Percentiles rank a stretch among this genome's conserved stretches.
These are phyloP conservation scores for Veloboletus limbatus DNA, from an alignment of 1,284 basidiomycete species.

Conservation along the genomic window DNA sequence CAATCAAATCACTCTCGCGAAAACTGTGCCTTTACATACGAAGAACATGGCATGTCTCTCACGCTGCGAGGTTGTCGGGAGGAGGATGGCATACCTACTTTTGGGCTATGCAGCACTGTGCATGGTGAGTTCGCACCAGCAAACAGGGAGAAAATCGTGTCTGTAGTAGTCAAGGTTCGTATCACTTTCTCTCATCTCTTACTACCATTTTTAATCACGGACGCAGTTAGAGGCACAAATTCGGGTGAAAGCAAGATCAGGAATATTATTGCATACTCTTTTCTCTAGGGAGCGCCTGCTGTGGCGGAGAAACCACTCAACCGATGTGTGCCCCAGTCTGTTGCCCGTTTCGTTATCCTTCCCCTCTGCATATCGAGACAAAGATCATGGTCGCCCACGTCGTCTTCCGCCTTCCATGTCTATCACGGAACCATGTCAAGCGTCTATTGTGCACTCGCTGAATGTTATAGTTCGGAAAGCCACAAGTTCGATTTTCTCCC, in stretches of 20 bases:
- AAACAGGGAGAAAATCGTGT: slow-evolving; percentile 38
- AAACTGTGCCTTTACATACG: slow-evolving; percentile 31
- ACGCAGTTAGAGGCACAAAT: slow-evolving; percentile 53
- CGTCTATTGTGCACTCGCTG: slow-evolving; percentile 44
- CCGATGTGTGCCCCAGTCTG: slow-evolving; percentile 40
- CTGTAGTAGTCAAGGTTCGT: slow-evolving; percentile 47
- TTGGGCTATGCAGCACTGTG: slow-evolving; percentile 33
- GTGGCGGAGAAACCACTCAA: slow-evolving; percentile 39
- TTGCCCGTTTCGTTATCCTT: slow-evolving; percentile 49
- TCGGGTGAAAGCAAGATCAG: slow-evolving; percentile 41
- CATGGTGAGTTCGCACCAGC: slow-evolving; percentile 42
- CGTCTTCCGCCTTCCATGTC: slow-evolving; percentile 55
- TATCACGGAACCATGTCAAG: slow-evolving; percentile 32
- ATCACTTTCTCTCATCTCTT: background rate
- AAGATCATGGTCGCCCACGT: slow-evolving; percentile 14
- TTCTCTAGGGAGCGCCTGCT: slow-evolving; percentile 36
- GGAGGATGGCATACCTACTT: slow-evolving; percentile 31
- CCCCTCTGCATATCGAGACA: slow-evolving; percentile 45
- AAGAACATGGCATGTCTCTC: slow-evolving; percentile 31
- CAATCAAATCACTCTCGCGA: slow-evolving; percentile 16
- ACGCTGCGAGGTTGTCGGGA: slow-evolving; percentile 31
- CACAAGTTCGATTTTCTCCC: slow-evolving; percentile 34
- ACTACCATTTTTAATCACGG: slow-evolving; percentile 3
- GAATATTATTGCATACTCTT: slow-evolving; percentile 35
- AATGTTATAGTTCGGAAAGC: slow-evolving; percentile 41